Base-by-base conservation (phyloP, 148 eudicot species). In the Fagopyrum esculentum region DNA sequence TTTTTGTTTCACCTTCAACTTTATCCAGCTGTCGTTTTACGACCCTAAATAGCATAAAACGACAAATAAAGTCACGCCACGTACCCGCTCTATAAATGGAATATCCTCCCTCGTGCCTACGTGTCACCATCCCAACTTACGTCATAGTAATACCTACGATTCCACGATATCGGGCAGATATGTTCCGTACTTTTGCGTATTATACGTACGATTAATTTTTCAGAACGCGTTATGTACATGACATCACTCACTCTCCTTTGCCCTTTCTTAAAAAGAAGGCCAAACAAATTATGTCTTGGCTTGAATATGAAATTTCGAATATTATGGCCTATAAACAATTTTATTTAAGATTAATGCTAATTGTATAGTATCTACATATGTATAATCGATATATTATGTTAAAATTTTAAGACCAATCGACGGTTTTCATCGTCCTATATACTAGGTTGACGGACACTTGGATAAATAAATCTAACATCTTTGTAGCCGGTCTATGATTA, bases 31-130 rank as follows among this genome's bases (percentile, higher is more conserved):
- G 69, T 63, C 44, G 8, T 15, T 30, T 63, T 29, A 29, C 7
- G 12, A 30, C 69, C 69, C 69, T 3, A 29, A 63, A 63, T 16
- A 30, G 69, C 69, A 63, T 29, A 63, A 63, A 63, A 63, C n/a
- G 71, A 66, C 71, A 35, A 35, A 43, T 13, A 29, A 13, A 17
- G 1, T 22, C 47, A 9, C 11, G 71, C 71, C 71, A 66, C 71
- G 46, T 66, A 17, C 7, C n/a, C 71, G n/a, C 69, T 63, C 69
- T 7, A 12, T 12, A 40, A 12, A 66, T 66, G 6, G 47, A 66
- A 13, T 66, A 11, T 6, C 47, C n/a, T 66, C 19, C 17, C 6
- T 35, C 45, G 71, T 43, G 45, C 17, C 46, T 66, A 43, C 71
- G 19, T 35, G 71, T 13, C 71, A 43, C 17, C 71, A 6, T 10